These are phyloP conservation scores for Epipyxis sp. DNA, from an alignment of 108 stramenopile genomes.

Conservation along the genomic window DNA sequence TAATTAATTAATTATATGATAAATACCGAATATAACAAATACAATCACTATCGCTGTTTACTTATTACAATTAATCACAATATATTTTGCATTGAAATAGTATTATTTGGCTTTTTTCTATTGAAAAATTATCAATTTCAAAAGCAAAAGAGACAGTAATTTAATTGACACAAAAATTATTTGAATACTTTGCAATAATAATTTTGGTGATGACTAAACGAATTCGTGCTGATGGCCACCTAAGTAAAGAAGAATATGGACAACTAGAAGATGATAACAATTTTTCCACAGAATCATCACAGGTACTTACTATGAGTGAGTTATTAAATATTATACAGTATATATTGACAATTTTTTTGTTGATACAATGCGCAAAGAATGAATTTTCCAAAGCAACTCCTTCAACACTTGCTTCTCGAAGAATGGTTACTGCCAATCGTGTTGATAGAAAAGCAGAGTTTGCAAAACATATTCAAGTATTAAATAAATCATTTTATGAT, in stretches of 20 bases:
- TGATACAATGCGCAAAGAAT: neutral
- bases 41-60: too few relatives aligned
- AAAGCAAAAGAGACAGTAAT: too few relatives aligned
- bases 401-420: slow-evolving; percentile 10
- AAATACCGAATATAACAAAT: too few relatives aligned
- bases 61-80: too few relatives aligned
- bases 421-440: neutral
- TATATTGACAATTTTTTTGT: neutral
- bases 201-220: neutral
- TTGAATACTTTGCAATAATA: too few relatives aligned
- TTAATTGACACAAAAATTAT: too few relatives aligned
- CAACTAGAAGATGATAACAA: neutral
- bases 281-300: neutral
- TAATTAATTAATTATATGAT: too few relatives aligned
- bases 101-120: too few relatives aligned
- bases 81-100: too few relatives aligned
- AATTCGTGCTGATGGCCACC: slow-evolving; percentile 8
- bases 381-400: slow-evolving; percentile 12
- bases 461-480: slow-evolving; percentile 6
- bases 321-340: neutral
- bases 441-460: slow-evolving; percentile 12
- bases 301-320: neutral
- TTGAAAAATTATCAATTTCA: too few relatives aligned
- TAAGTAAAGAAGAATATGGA: slow-evolving; percentile 15
- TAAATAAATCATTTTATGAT: slow-evolving; percentile 14